Evolutionary conservation across 1,284 basidiomycete species (phyloP).

Genomic region (Tetrapyrgos nigripes): DNA sequence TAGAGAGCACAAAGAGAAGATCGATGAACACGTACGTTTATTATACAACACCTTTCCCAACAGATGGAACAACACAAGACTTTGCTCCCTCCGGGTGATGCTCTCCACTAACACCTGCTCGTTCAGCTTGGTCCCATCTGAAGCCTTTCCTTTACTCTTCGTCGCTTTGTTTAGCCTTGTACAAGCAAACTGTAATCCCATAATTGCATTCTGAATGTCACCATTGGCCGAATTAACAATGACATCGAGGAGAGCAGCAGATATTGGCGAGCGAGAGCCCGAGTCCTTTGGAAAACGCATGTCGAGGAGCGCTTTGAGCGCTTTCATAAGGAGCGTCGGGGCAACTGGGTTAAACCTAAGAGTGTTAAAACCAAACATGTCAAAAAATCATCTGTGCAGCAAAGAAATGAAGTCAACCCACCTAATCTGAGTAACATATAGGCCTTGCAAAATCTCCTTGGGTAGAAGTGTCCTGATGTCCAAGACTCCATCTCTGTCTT

Average conservation of each 20-base stretch:
- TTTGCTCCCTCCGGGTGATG: slow-evolving; percentile 84
- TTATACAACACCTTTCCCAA: slow-evolving; percentile 95
- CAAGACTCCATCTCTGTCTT: slow-evolving; percentile 56
- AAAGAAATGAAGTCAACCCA: slow-evolving; percentile 39
- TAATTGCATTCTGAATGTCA: slow-evolving; percentile 92
- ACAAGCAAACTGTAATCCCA: slow-evolving; percentile 88
- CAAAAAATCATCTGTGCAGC: neutral
- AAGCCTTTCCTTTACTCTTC: slow-evolving; percentile 23
- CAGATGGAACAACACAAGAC: slow-evolving; percentile 89
- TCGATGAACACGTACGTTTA: slow-evolving; percentile 70
- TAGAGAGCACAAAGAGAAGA: neutral
- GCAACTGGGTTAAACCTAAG: slow-evolving; percentile 91
- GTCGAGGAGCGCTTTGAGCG: slow-evolving; percentile 71
- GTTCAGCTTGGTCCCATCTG: slow-evolving; percentile 20
- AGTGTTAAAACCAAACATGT: slow-evolving; percentile 4
- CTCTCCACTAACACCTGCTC: slow-evolving; percentile 59
- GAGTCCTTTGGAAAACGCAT: slow-evolving; percentile 47
- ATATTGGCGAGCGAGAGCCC: slow-evolving; percentile 29
- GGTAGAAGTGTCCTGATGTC: slow-evolving; percentile 77
- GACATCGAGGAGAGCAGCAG: slow-evolving; percentile 54
- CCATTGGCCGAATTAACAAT: slow-evolving; percentile 85
- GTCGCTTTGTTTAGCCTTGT: slow-evolving; percentile 37
- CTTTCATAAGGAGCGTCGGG: slow-evolving; percentile 82
- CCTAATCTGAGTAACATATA: slow-evolving; percentile 79
- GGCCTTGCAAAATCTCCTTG: slow-evolving; percentile 61